A percentile compares a stretch with the other conserved stretches of the same genome.
Evolutionary conservation across 768 basidiomycete species (phyloP).

Genomic region (Amanita thiersii): DNA sequence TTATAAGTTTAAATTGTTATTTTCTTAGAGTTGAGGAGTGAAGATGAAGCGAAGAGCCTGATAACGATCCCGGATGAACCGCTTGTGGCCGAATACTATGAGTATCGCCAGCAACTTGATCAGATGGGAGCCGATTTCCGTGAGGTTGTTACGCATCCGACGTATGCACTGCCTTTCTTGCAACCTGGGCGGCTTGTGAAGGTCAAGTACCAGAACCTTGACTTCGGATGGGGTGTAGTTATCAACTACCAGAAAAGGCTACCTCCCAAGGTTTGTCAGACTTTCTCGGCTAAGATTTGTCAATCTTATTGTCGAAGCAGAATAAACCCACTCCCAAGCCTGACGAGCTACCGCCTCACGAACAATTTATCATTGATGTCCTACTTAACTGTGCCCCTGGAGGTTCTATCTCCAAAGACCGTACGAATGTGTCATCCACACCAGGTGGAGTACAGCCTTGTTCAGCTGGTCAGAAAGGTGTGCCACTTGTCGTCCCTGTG

Average conservation of each 20-base stretch:
- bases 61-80: constrained; percentile 81
- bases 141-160: constrained; percentile 91
- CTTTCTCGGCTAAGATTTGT: not conserved
- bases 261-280: constrained; percentile 52
- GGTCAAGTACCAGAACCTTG: constrained; percentile 74
- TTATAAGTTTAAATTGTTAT: constrained; percentile 3
- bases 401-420: constrained; percentile 51
- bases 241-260: constrained; percentile 87
- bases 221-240: constrained; percentile 97
- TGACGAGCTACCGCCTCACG: constrained; percentile 73
- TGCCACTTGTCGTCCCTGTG: constrained; percentile 82
- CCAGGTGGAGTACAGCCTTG: constrained; percentile 75
- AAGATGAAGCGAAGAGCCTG: constrained; percentile 56
- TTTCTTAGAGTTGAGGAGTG: constrained; percentile 57
- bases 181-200: constrained; percentile 90
- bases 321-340: constrained; percentile 57
- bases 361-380: constrained; percentile 91
- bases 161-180: constrained; percentile 90
- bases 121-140: constrained; percentile 84
- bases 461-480: constrained; percentile 60
- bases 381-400: constrained; percentile 73
- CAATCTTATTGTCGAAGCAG: constrained; percentile 22
- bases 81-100: constrained; percentile 84
- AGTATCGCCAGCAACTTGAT: constrained; percentile 87
- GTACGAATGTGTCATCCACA: constrained; percentile 42